Evolutionary conservation across 2,329 filamentous ascomycete species (phyloP), one percentile per base, ranked within the genome.

Genomic region (Penicillium verrucosum): DNA sequence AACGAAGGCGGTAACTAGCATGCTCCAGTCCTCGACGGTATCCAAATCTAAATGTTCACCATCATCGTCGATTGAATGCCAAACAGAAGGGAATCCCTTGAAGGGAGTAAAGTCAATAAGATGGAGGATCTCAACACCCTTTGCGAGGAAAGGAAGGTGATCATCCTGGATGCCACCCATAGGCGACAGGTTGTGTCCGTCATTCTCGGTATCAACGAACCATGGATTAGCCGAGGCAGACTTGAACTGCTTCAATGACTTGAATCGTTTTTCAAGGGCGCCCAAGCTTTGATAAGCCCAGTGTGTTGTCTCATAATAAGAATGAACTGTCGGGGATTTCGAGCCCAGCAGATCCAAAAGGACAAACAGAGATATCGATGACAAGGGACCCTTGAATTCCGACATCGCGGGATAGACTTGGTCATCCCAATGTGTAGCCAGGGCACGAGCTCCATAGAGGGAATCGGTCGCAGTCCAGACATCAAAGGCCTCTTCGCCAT

Each of bases 401-500:
- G 89, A 90, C 65, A 85, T 81, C 11, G 87, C 82, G 6, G 88
- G 83, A 68, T 97, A 84, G 36, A 82, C 74, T 8, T 85, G 82
- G 0, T 77, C 69, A 56, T 95, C 91, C 94, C 94, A 97, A 44
- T 85, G 78, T 62, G 89, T 85, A 10, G 94, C 93, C 21, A 99
- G 81, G 2, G 92, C 81, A 66, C 91, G 85, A 18, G 93, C 85
- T 3, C 94, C 94, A 67, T 99, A 99, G 5, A 97, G 77, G 5
- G 90, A 95, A 73, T 99, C 94, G 0, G 81, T 83, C 36, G 84
- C 83, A 0, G 86, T 89, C 94, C 94, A 99, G 0, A 74, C 74
- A 23, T 84, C 77, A 74, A 96, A 99, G 0, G 94, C 92, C 74
- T 99, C 94, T 76, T 99, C 94, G 5, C 94, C 94, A 68, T 99